These are phyloP conservation scores for Mortierella sp. DNA, from an alignment of 371 early-diverging fungal genomes.

Conservation along the genomic window DNA sequence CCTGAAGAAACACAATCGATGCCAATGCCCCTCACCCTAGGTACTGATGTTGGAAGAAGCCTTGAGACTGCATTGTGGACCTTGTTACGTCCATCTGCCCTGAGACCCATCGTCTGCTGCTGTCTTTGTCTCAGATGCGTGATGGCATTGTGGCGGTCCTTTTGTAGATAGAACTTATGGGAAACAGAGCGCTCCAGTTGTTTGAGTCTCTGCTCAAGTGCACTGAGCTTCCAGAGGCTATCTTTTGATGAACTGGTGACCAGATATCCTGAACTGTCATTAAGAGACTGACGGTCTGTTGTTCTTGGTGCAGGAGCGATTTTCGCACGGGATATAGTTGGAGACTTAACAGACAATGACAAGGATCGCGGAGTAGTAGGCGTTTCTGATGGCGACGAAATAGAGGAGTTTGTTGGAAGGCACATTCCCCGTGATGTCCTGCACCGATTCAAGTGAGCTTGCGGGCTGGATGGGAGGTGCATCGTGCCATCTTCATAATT, in stretches of 20 bases:
- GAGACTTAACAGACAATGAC: background rate
- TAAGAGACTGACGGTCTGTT: no score
- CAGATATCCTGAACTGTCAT: no score
- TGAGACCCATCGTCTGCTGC: background rate
- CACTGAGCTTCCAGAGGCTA: background rate
- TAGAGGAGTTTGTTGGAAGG: background rate
- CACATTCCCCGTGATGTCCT: constrained; percentile 16
- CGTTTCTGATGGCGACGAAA: background rate
- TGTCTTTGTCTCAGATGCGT: background rate
- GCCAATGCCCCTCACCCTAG: no score
- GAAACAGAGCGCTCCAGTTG: background rate
- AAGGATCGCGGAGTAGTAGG: constrained; percentile 8
- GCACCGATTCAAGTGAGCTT: background rate
- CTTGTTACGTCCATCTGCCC: background rate
- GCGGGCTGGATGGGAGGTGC: no score
- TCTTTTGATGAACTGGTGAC: background rate
- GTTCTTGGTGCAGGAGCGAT: constrained; percentile 1
- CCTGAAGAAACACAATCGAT: no score
- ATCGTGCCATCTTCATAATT: background rate
- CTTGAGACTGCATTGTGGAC: background rate
- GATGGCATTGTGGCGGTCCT: background rate
- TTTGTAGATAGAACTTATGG: background rate
- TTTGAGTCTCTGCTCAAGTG: background rate
- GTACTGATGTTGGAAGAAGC: background rate
- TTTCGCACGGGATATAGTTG: background rate